Percentiles rank a stretch among this genome's conserved stretches.
Conservation (phyloP, 768 basidiomycete genomes). For the Brasilioporus rufonigricans region DNA sequence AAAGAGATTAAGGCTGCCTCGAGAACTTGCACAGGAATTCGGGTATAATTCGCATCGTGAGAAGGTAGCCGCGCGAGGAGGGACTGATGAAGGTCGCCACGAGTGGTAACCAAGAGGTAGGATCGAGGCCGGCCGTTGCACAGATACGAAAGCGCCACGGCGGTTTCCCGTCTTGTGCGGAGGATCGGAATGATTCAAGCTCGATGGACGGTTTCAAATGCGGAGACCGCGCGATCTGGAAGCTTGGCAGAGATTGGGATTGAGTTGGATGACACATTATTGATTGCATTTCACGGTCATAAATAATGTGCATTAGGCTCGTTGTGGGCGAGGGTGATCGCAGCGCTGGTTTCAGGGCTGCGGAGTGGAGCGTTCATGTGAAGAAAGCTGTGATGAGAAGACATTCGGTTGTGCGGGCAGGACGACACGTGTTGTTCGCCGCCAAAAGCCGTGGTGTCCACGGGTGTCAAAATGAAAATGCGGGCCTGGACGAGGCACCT, state of each 20-base stretch:
- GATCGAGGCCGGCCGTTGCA: background rate
- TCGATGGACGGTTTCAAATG: slow-evolving; percentile 6
- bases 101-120: background rate
- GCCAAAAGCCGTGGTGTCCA: slow-evolving; percentile 22
- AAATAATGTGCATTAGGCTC: slow-evolving; percentile 5
- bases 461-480: slow-evolving; percentile 10
- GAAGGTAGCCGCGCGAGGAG: background rate
- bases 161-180: slow-evolving; percentile 16
- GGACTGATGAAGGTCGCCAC: background rate
- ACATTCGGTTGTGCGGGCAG: slow-evolving; percentile 5
- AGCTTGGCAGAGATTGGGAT: slow-evolving; percentile 19
- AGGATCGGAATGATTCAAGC: slow-evolving; percentile 17
- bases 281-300: slow-evolving; percentile 16
- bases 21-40: too few species aligned
- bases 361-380: slow-evolving; percentile 18
- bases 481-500: too few species aligned
- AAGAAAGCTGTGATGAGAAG: slow-evolving; percentile 18
- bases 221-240: slow-evolving; percentile 26
- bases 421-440: slow-evolving; percentile 19
- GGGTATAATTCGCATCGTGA: slow-evolving; percentile 22
- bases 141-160: background rate
- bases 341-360: background rate
- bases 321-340: slow-evolving; percentile 10
- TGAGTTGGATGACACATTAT: slow-evolving; percentile 20
- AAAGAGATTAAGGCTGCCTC: slow-evolving; percentile 4